Conservation (phyloP, 1,139 yeast species). For the Blastobotrys petasosporus region DNA sequence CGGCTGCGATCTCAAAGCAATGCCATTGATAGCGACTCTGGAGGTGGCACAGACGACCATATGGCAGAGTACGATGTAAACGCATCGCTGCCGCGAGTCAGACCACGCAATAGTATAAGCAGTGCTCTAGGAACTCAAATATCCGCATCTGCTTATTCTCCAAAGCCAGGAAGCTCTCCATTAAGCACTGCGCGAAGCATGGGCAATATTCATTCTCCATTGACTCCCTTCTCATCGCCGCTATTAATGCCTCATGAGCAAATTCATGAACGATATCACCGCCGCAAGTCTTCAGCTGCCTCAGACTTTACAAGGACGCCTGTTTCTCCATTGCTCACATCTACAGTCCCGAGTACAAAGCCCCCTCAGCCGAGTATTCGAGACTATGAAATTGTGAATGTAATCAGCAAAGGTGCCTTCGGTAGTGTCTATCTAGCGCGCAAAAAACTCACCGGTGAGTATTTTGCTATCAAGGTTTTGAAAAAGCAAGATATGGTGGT, state of each 20-base stretch:
- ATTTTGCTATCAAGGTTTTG: constrained; percentile 91
- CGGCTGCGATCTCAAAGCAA: background rate
- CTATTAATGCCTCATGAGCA: constrained; percentile 27
- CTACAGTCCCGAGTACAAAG: constrained; percentile 43
- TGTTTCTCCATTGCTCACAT: constrained; percentile 71
- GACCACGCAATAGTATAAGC: constrained; percentile 19
- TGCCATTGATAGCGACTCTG: constrained; percentile 11
- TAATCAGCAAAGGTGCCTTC: constrained; percentile 95
- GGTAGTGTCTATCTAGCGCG: constrained; percentile 89
- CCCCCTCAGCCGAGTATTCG: constrained; percentile 59
- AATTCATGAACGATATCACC: constrained; percentile 18
- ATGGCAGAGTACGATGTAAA: constrained; percentile 24
- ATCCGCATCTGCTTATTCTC: constrained; percentile 9
- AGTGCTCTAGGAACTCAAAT: constrained; percentile 8
- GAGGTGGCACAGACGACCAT: constrained; percentile 12
- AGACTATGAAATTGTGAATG: constrained; percentile 87
- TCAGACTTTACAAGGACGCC: constrained; percentile 46
- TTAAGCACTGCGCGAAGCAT: constrained; percentile 8
- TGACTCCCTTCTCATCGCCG: constrained; percentile 30
- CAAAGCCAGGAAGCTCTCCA: constrained; percentile 18
- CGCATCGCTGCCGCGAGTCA: constrained; percentile 12
- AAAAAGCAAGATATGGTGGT: constrained; percentile 95
- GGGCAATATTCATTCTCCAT: constrained; percentile 20
- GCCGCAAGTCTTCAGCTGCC: constrained; percentile 26
- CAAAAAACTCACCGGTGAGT: constrained; percentile 82